Evolutionary conservation across 148 eudicot genomes (phyloP), one percentile per base, ranked within the genome.

Genomic region (Cornus suecica): DNA sequence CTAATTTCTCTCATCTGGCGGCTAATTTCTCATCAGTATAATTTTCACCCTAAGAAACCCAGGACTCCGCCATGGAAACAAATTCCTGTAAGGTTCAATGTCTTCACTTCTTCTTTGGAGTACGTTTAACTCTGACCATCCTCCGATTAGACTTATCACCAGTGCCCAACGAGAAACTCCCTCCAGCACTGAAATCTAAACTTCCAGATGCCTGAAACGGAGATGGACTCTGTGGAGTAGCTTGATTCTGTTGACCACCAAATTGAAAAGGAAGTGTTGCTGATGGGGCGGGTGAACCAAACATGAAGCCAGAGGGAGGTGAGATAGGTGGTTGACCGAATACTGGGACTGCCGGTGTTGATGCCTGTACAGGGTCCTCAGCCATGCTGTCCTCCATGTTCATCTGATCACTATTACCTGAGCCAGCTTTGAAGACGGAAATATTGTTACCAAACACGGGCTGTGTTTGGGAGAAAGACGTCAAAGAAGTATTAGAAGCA

Each of bases 381-480:
- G 93, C 91, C 99, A 96, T 93, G 76, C 88, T 91, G 79, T 96
- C 97, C 77, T 95, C 98, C 85, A 86, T 85, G 79, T 41, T 85
- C 92, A 90, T 85, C 79, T 88, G 90, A 72, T 87, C 90, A 76
- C 83, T 81, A 71, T 80, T 89, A 37, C 72, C 85, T 1, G 88
- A 65, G 18, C 80, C 65, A 8, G 86, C 69, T 34, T 52, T 20
- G 70, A 87, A 84, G 11, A 77, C 52, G 54, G 88, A 74, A 71
- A 74, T 37, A 48, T 81, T 25, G 68, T 62, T 83, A 25, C 85
- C 86, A 65, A 87, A 88, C 18, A 74, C 75, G 1, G 89, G 80
- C 64, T 74, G 88, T 27, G 82, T 13, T 32, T 75, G 77, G 52
- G 78, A 54, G 34, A 61, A 28, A 2, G 80, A 45, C 16, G 69